Conservation (phyloP, 306 rosid species). For the Acacia crassicarpa region DNA sequence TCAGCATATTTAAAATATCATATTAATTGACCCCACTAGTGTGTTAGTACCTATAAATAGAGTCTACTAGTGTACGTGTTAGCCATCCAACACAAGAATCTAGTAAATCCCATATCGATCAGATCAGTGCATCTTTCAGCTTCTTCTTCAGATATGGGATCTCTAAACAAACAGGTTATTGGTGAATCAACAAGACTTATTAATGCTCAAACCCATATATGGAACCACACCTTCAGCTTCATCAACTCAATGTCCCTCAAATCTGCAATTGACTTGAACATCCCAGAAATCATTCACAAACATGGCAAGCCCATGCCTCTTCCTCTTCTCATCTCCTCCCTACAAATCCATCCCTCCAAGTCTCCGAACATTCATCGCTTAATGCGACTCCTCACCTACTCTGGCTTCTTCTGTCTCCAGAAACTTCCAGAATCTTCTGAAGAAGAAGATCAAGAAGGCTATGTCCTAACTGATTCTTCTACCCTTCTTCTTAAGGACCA, state of each 20-base stretch:
- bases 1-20: neutral
- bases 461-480: neutral
- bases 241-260: slow-evolving; percentile 32
- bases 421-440: neutral
- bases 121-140: neutral
- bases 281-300: slow-evolving; percentile 35
- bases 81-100: neutral
- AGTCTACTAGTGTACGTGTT: neutral
- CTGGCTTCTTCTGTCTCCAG: neutral
- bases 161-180: neutral
- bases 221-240: slow-evolving; percentile 18
- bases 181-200: slow-evolving; percentile 14
- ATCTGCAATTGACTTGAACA: slow-evolving; percentile 24
- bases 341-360: slow-evolving; percentile 39
- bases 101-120: neutral
- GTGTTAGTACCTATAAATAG: neutral
- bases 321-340: slow-evolving; percentile 34
- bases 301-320: slow-evolving; percentile 55
- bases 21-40: neutral
- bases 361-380: slow-evolving; percentile 29
- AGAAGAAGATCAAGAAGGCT: neutral
- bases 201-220: slow-evolving; percentile 35
- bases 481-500: slow-evolving; percentile 3
- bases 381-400: neutral
- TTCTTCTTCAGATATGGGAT: neutral